Base-by-base conservation (phyloP, 331 rosid genomes). In the Telfairia occidentalis region DNA sequence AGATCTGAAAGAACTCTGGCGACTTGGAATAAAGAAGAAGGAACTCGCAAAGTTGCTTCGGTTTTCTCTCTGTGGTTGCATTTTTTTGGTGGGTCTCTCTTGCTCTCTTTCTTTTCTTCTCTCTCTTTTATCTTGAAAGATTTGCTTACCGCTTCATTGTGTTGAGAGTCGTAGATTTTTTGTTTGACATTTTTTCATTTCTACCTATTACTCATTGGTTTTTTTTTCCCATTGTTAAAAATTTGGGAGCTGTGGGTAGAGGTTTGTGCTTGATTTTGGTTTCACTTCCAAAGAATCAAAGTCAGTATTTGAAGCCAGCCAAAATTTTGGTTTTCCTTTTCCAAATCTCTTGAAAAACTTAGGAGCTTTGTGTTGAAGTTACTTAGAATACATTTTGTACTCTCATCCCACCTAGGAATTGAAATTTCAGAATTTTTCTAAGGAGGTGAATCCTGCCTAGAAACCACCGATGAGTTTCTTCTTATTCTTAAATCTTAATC, bases 1-100 rank as follows among this genome's bases (percentile, higher is more conserved):
- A 79, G 94, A 89, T 89, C 97, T 85, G 97, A 85, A 71, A 81
- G 81, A 87, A 80, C 89, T 79, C 84, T 86, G 57, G 85, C 60
- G 80, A 54, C 69, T 73, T 82, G 76, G 83, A 82, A 82, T 69
- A 78, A 82, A 55, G 61, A 72, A 50, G 64, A 37, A 65, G 50
- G 1, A 69, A 48, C 59, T 15, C 80, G 34, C 79, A 78, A 81
- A 86, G 87, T 90, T 73, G 67, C 71, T 75, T 70, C 84, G 78
- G 81, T 92, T 89, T 85, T 87, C 81, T 78, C 75, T n/a, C 52
- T 53, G 59, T 49, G 65, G 24, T 42, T 57, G 38, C 37, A 23
- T 55, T 53, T n/a, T n/a, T 28, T 53, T 37, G 78, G 69, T 74
- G 35, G 38, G 53, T 53, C 40, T 55, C 78, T 15, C 46, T 30